Evolutionary conservation across 1,139 yeast species (phyloP).

Genomic region (Sugiyamaella japonica): DNA sequence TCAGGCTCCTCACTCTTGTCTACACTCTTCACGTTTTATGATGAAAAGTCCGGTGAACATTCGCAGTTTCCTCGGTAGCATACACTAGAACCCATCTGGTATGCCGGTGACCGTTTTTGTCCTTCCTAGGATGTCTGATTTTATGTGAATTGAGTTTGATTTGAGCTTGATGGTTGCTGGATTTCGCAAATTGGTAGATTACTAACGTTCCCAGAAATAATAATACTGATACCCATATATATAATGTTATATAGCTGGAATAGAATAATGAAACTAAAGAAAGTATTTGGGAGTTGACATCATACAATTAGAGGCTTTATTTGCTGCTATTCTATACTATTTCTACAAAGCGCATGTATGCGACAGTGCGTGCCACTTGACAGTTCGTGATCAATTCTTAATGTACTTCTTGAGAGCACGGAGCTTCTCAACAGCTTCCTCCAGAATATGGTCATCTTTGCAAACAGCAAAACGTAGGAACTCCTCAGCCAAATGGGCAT

Average conservation of each 20-base stretch:
- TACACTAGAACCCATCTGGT: constrained; percentile 78
- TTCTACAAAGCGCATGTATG: too few relatives aligned
- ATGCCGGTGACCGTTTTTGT: constrained; percentile 74
- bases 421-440: constrained; percentile 78
- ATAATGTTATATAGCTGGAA: neutral
- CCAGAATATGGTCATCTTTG: constrained; percentile 78
- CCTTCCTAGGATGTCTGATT: constrained; percentile 75
- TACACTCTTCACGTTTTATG: constrained; percentile 45
- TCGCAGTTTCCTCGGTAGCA: constrained; percentile 95
- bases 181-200: neutral
- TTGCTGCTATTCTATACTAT: constrained; percentile 22
- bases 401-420: constrained; percentile 64
- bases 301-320: neutral
- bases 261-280: neutral
- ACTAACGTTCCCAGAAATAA: neutral
- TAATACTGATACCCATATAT: neutral
- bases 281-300: neutral
- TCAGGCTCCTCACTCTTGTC: neutral
- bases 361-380: too few relatives aligned
- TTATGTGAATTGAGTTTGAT: constrained; percentile 7
- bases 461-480: constrained; percentile 93
- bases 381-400: constrained; percentile 18
- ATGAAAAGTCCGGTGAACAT: constrained; percentile 77
- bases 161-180: neutral
- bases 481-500: constrained; percentile 75